Percentiles rank a stretch among this genome's conserved stretches.
Evolutionary conservation across 2,329 filamentous ascomycete genomes (phyloP).

Genomic region (Allantophomopsis lycopodina): DNA sequence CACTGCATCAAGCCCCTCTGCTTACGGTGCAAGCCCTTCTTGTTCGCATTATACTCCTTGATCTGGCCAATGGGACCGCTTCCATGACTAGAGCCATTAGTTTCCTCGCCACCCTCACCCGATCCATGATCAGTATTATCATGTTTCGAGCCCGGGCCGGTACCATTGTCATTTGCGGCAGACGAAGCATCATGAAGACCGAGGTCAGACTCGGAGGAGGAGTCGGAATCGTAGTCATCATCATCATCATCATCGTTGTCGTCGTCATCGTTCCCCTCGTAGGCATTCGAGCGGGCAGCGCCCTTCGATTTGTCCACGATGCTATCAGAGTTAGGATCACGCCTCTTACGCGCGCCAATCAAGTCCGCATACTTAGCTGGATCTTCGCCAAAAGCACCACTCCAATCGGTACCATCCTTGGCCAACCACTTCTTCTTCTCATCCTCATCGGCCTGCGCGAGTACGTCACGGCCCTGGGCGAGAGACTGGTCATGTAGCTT

Average conservation of each 20-base stretch:
- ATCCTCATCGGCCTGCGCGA: conserved; percentile 57
- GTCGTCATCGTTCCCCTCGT: conserved; percentile 16
- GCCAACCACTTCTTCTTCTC: conserved; percentile 68
- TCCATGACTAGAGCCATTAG: conserved; percentile 6
- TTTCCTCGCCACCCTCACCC: neutral
- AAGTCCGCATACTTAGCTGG: conserved; percentile 28
- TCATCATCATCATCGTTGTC: conserved; percentile 6
- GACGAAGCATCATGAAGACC: conserved; percentile 40
- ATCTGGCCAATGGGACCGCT: conserved; percentile 41
- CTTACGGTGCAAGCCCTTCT: conserved; percentile 67
- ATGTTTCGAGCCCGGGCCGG: neutral
- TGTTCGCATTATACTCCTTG: conserved; percentile 52
- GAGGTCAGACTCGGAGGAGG: conserved; percentile 27
- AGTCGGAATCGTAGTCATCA: conserved; percentile 11
- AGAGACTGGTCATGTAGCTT: conserved; percentile 72
- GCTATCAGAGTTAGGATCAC: conserved; percentile 5
- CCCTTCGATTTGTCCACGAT: conserved; percentile 5
- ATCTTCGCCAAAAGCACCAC: conserved; percentile 70
- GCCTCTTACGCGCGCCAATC: conserved; percentile 1
- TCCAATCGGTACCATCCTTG: conserved; percentile 76
- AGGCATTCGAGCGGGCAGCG: conserved; percentile 1
- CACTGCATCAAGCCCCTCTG: conserved; percentile 92
- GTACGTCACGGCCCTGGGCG: conserved; percentile 65
- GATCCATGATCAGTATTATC: conserved; percentile 1
- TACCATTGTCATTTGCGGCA: conserved; percentile 4